Conservation (phyloP, 345 rosid species). For the Aegle marmelos region DNA sequence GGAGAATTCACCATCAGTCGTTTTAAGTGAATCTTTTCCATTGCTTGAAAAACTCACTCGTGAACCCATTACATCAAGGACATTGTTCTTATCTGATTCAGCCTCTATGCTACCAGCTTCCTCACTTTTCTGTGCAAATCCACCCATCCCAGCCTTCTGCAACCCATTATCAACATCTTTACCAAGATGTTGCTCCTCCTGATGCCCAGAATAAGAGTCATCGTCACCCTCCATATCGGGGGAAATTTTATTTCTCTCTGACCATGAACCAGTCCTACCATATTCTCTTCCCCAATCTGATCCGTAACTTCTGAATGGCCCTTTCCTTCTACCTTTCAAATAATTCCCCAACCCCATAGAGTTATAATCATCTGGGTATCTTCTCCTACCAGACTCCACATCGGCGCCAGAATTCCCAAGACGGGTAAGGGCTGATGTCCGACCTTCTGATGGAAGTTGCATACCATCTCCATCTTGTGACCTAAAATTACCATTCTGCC, state of each 20-base stretch:
- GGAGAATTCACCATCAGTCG: slow-evolving; percentile 40
- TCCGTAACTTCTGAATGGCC: slow-evolving; percentile 42
- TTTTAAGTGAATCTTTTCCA: slow-evolving; percentile 35
- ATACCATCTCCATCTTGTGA: slow-evolving; percentile 53
- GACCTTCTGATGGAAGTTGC: slow-evolving; percentile 38
- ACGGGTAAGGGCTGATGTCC: slow-evolving; percentile 52
- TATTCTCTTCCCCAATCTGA: slow-evolving; percentile 66
- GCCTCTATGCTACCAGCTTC: slow-evolving; percentile 53
- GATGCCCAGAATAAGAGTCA: slow-evolving; percentile 43
- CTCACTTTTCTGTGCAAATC: slow-evolving; percentile 40
- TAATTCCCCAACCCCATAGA: slow-evolving; percentile 48
- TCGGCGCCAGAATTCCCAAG: slow-evolving; percentile 46
- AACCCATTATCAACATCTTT: slow-evolving; percentile 49
- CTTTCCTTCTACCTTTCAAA: slow-evolving; percentile 66
- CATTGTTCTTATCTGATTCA: slow-evolving; percentile 37
- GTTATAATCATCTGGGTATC: slow-evolving; percentile 58
- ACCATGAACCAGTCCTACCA: slow-evolving; percentile 73
- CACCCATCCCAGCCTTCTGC: slow-evolving; percentile 48
- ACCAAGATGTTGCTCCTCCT: slow-evolving; percentile 53
- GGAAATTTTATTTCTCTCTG: slow-evolving; percentile 53
- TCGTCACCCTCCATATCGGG: slow-evolving; percentile 52
- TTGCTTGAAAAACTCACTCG: slow-evolving; percentile 50
- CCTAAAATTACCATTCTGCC: slow-evolving; percentile 75
- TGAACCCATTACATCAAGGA: slow-evolving; percentile 48
- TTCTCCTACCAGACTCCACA: slow-evolving; percentile 48